Base-by-base conservation (phyloP, 768 basidiomycete genomes). In the Termitomyces sp. region DNA sequence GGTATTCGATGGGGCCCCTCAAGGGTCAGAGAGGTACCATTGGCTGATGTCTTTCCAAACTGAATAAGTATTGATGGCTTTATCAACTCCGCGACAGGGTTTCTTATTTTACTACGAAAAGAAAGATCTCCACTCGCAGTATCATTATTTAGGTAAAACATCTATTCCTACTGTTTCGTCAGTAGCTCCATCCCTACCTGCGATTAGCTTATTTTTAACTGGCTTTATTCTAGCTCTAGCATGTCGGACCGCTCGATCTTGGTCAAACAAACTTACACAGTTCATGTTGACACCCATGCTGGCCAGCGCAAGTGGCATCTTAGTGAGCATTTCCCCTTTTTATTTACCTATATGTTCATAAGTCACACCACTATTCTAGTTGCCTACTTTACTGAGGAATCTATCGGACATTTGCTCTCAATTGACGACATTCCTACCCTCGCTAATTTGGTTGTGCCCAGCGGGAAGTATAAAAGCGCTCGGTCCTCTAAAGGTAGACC, bases 21-120 rank as follows among this genome's bases (percentile, higher is more conserved):
- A 52, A 79, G 89, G 69, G 89, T 91, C 50, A 81, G 88, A 74
- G 88, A 91, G 73, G 90, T 29, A 49, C 54, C 36, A 48, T 54
- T 60, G 50, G 53, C 56, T 52, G 47, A 32, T 25, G 37, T 45
- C 36, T 45, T 55, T n/a, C 12, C 38, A 47, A 49, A 32, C 25
- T 25, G 25, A 25, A 25, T 25, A 25, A 25, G 25, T 25, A 25
- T 53, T 58, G 46, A 66, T 60, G 25, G 47, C 55, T 43, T 48
- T n/a, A 57, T 61, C 59, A 43, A 31, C 42, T 37, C 36, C 49
- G 40, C 36, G 36, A 37, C 64, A 92, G 87, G 89, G 89, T 59
- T 92, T 92, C 68, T 76, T 91, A 32, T 88, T 90, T 74, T 92
- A 92, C 69, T 86, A 89, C 63, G 90, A 92, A 71, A 90, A 88